Conservation (phyloP, 1,284 basidiomycete genomes). For the Tilletiaria anomala region DNA sequence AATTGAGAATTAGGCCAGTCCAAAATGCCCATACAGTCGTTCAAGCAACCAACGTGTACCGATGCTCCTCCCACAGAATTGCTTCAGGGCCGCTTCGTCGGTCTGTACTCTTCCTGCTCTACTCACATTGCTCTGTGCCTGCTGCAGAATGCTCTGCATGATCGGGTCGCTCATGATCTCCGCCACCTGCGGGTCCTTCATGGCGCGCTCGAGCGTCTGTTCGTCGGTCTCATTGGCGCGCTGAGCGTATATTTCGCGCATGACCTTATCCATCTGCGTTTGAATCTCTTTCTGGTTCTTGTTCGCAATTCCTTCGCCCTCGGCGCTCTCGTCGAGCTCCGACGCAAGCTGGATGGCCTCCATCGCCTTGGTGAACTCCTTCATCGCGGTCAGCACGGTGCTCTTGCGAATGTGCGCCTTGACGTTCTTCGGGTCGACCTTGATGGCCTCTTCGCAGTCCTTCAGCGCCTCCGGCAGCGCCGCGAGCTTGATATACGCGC, state of each 20-base stretch:
- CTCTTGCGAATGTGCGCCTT: slow-evolving; percentile 94
- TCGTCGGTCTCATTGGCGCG: slow-evolving; percentile 80
- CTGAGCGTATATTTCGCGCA: slow-evolving; percentile 65
- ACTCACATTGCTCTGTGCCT: slow-evolving; percentile 54
- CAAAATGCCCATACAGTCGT: too few relatives aligned
- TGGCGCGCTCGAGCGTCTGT: slow-evolving; percentile 78
- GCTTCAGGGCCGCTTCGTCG: too few relatives aligned
- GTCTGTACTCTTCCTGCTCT: too few relatives aligned
- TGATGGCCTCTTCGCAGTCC: slow-evolving; percentile 85
- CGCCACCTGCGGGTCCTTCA: slow-evolving; percentile 91
- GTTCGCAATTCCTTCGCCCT: slow-evolving; percentile 11
- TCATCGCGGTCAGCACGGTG: slow-evolving; percentile 74
- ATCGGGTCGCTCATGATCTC: slow-evolving; percentile 47
- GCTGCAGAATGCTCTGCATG: slow-evolving; percentile 63
- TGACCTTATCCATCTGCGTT: slow-evolving; percentile 35
- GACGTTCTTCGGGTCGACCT: slow-evolving; percentile 59
- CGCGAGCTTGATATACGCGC: slow-evolving; percentile 86
- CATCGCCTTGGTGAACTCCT: slow-evolving; percentile 63
- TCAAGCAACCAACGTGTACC: too few relatives aligned
- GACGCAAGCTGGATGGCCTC: slow-evolving; percentile 28
- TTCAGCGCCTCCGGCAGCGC: slow-evolving; percentile 93
- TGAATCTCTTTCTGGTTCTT: slow-evolving; percentile 26
- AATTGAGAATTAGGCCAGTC: too few relatives aligned
- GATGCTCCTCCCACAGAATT: too few relatives aligned
- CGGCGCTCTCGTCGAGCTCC: slow-evolving; percentile 16